Evolutionary conservation across 2,329 filamentous ascomycete species (phyloP), one percentile per base, ranked within the genome.

Genomic region (Cadophora gregata): DNA sequence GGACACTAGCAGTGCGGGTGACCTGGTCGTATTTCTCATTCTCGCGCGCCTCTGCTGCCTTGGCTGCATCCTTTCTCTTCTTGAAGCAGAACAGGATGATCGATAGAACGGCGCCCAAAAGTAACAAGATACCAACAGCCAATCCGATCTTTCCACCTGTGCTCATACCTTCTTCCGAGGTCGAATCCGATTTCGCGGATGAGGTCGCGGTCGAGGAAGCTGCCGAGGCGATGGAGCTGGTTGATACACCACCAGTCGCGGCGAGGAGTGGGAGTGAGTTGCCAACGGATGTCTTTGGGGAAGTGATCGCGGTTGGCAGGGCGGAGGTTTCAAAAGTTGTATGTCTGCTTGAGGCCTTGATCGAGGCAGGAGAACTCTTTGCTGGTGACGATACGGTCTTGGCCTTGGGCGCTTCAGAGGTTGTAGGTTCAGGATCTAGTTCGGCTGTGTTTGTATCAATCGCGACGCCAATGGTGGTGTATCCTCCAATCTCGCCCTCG

Each of bases 101-200:
- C n/a, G 88, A 81, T 33, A 88, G 86, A 29, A 96, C 77, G 2
- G 90, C 79, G 36, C 90, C 86, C 29, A 97, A 73, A 59, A 86
- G 87, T 7, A 90, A 83, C 36, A 97, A 80, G 58, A 96, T 87
- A 75, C 93, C 94, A 76, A 97, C 89, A 6, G 90, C 93, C 69
- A 97, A 86, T 67, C 96, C 96, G 51, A 93, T 94, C 84, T 88
- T 68, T 80, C 86, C 67, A 77, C 83, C 77, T 81, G 85, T 64
- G 48, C 72, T 76, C 75, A 78, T 77, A 14, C 76, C 74, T n/a
- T 62, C 74, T n/a, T 62, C 58, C 29, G 61, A 59, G 33, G 51
- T 66, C 21, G 72, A 60, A 3, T 64, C 59, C 9, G 70, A 48
- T 21, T 66, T 50, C 10, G 65, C 58, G 3, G 70, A 63, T 4